A percentile compares a stretch with the other conserved stretches of the same genome.
phyloP scores from a whole-genome alignment of 352 stramenopile genomes.

The Globisporangium perplexum region DNA sequence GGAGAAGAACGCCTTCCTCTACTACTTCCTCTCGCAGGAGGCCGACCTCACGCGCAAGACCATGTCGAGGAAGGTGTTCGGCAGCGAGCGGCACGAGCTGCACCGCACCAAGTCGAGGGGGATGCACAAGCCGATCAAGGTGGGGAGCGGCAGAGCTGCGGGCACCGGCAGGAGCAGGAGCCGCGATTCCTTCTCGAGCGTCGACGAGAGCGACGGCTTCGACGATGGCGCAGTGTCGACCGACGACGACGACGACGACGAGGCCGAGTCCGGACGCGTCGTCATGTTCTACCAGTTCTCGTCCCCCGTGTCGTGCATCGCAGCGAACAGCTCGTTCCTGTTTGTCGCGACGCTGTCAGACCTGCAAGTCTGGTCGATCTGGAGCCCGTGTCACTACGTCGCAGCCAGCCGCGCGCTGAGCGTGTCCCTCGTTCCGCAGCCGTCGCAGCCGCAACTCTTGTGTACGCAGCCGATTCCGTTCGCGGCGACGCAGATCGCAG shows the following conservation, averaged over 20 bases:
- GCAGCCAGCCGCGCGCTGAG: slow-evolving; percentile 61
- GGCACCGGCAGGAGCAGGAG: too few species aligned
- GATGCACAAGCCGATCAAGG: slow-evolving; percentile 36
- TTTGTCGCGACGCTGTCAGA: slow-evolving; percentile 67
- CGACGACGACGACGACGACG: slow-evolving; percentile 16
- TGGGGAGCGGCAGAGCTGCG: slow-evolving; percentile 20
- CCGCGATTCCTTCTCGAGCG: too few species aligned
- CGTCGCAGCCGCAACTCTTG: slow-evolving; percentile 63
- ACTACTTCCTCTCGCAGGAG: slow-evolving; percentile 74
- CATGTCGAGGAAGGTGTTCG: slow-evolving; percentile 76
- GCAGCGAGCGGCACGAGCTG: slow-evolving; percentile 13
- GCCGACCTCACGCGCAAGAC: slow-evolving; percentile 67
- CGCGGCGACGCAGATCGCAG: slow-evolving; percentile 48
- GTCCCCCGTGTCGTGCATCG: slow-evolving; percentile 51
- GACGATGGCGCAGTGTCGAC: slow-evolving; percentile 9
- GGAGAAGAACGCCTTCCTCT: slow-evolving; percentile 61
- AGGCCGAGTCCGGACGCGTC: slow-evolving; percentile 53
- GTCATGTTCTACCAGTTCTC: slow-evolving; percentile 85
- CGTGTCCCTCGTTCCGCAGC: slow-evolving; percentile 50
- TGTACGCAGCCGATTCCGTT: slow-evolving; percentile 62
- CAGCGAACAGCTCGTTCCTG: slow-evolving; percentile 82
- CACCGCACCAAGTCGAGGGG: slow-evolving; percentile 31
- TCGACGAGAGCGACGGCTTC: slow-evolving; percentile 10
- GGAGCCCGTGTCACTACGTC: slow-evolving; percentile 79
- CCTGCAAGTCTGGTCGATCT: slow-evolving; percentile 83